Base-by-base conservation (phyloP, 345 rosid species). In the Crucihimalaya himalaica region DNA sequence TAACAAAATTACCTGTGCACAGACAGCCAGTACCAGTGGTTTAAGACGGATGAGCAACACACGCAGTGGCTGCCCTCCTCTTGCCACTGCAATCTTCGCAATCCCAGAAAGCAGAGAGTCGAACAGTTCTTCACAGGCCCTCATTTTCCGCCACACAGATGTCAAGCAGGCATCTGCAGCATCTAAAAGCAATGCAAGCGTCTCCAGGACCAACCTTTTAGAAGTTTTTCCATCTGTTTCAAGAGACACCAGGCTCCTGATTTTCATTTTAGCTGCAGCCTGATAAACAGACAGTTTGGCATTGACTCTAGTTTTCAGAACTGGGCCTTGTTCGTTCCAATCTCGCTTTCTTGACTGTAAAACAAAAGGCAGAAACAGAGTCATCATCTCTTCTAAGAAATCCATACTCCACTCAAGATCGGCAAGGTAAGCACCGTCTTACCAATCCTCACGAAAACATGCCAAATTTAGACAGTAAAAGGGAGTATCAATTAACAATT, bases 41-140 rank as follows among this genome's bases (percentile, higher is more conserved):
- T 96, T 96, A 35, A 92, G 90, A 60, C 94, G 98, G 81, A 96
- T 96, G 73, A 96, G 96, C 81, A 96, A 70, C 75, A 92, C 92
- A 37, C 99, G 98, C 60, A 96, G 77, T 32, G 88, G 96, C 86
- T 96, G 99, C 64, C 99, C 99, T 72, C 98, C 98, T 76, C 87
- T 84, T 45, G 83, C 84, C 63, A 86, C 88, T 62, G 98, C 92
- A 83, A 96, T 87, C 76, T 86, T 87, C 2, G 92, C 87, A 84
- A 88, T 85, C 59, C 98, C 99, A 48, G 86, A 78, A 69, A 96
- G 96, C 74, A 96, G 81, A 65, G 96, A 84, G 54, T 82, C 84
- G 37, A 92, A 92, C 29, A 96, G 84, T 83, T 92, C 94, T 82
- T 96, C 98, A 54, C 99, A 92, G 62, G 76, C 82, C 81, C 90